Evolutionary conservation across 306 rosid species (phyloP).

Genomic region (Castanopsis chinensis): DNA sequence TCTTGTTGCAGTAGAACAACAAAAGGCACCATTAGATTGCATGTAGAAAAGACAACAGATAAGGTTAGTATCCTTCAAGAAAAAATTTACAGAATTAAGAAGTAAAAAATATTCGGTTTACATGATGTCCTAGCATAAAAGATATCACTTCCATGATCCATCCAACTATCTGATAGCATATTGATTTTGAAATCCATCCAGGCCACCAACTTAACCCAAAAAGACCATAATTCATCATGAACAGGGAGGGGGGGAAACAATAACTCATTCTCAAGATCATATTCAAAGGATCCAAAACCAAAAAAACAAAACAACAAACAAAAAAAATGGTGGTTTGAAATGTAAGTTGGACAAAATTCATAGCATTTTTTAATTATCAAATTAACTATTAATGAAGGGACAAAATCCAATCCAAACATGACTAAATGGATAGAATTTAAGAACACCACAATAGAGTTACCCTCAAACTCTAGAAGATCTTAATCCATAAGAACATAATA

Average conservation of each 20-base stretch:
- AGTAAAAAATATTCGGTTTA: background rate
- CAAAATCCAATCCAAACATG: no score
- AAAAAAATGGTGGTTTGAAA: background rate
- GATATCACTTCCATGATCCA: background rate
- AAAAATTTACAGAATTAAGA: slow-evolving; percentile 2
- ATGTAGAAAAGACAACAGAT: background rate
- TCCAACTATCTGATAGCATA: background rate
- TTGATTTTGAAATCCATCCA: background rate
- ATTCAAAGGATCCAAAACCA: background rate
- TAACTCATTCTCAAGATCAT: background rate
- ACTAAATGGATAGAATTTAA: no score
- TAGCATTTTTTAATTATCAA: no score
- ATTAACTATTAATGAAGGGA: no score
- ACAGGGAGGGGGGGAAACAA: background rate
- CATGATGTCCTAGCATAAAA: background rate
- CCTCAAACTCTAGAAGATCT: no score
- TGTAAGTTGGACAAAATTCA: background rate
- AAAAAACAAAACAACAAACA: background rate
- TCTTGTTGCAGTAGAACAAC: slow-evolving; percentile 43
- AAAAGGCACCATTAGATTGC: slow-evolving; percentile 7
- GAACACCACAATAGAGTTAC: no score
- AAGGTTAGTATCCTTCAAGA: slow-evolving; percentile 7
- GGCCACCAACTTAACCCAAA: background rate
- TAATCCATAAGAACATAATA: no score
- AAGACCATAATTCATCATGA: background rate